Percentiles rank a stretch among this genome's conserved stretches.
Evolutionary conservation across 1,284 basidiomycete genomes (phyloP).

Genomic region (Pseudomicrostroma phylloplanum): DNA sequence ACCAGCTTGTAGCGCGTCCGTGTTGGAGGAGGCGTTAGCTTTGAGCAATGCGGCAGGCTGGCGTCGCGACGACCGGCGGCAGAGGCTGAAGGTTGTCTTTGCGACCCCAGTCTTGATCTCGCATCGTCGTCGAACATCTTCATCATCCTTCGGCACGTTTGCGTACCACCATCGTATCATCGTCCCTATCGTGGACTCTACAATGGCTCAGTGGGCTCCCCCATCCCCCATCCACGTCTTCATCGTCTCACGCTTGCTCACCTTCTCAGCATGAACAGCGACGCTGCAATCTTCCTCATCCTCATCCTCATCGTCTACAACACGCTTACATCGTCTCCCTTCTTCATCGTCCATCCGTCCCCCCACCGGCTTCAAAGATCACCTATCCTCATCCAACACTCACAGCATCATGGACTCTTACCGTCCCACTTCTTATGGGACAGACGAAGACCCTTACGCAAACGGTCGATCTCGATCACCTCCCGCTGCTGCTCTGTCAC

Average conservation of each 20-base stretch:
- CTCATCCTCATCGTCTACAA: too few species aligned
- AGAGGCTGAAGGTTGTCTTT: too few species aligned
- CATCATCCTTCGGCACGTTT: not conserved
- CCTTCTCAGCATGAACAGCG: too few species aligned
- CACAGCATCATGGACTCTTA: not conserved
- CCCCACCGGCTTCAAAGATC: not conserved
- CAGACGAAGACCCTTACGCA: constrained; percentile 1
- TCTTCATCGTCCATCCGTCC: not conserved
- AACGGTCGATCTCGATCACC: not conserved
- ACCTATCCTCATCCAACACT: not conserved
- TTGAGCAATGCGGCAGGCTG: too few species aligned
- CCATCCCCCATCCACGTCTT: not conserved
- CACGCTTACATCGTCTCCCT: not conserved
- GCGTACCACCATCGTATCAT: not conserved
- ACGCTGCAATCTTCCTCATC: too few species aligned
- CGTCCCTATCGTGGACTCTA: not conserved
- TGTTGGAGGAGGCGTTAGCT: too few species aligned
- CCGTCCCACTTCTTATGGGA: not conserved
- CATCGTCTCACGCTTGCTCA: too few species aligned
- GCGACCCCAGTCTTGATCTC: too few species aligned
- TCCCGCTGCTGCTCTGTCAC: not conserved
- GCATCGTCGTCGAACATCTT: not conserved
- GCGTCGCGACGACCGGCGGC: too few species aligned
- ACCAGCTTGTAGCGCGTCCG: too few species aligned
- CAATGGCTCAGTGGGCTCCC: not conserved